Evolutionary conservation across 257 asterid genomes (phyloP).

Genomic region (Nicotiana attenuata): DNA sequence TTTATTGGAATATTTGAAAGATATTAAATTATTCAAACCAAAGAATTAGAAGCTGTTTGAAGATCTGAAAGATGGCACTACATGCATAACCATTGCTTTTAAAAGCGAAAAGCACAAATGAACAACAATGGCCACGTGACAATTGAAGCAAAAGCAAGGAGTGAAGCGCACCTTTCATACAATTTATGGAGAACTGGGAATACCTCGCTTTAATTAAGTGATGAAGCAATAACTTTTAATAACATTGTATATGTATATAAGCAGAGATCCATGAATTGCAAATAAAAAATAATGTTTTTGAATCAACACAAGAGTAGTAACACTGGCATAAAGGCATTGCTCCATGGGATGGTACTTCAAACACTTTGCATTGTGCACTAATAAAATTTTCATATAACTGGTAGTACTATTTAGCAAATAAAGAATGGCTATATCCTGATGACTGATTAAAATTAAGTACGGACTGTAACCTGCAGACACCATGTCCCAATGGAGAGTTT

Average conservation of each 20-base stretch:
- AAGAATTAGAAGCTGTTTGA: not conserved
- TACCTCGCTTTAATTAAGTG: no score
- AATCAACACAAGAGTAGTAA: not conserved
- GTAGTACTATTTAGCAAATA: not conserved
- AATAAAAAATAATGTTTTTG: not conserved
- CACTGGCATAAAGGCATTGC: not conserved
- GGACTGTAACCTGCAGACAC: slow-evolving; percentile 8
- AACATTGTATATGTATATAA: no score
- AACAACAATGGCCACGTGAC: no score
- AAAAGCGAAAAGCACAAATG: no score
- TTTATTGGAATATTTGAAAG: not conserved
- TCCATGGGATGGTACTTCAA: not conserved
- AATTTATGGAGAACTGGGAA: no score
- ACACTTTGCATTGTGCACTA: not conserved
- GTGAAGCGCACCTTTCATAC: no score
- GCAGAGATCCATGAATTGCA: not conserved
- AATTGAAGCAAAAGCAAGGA: no score
- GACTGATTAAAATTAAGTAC: not conserved
- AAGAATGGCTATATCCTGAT: not conserved
- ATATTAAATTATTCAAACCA: not conserved
- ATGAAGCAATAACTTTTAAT: no score
- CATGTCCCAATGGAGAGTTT: slow-evolving; percentile 2
- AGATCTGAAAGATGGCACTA: not conserved
- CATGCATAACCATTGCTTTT: not conserved
- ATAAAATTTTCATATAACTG: not conserved